These are phyloP conservation scores for Penicillium waksmanii DNA, from an alignment of 495 filamentous ascomycete species.

Conservation along the genomic window DNA sequence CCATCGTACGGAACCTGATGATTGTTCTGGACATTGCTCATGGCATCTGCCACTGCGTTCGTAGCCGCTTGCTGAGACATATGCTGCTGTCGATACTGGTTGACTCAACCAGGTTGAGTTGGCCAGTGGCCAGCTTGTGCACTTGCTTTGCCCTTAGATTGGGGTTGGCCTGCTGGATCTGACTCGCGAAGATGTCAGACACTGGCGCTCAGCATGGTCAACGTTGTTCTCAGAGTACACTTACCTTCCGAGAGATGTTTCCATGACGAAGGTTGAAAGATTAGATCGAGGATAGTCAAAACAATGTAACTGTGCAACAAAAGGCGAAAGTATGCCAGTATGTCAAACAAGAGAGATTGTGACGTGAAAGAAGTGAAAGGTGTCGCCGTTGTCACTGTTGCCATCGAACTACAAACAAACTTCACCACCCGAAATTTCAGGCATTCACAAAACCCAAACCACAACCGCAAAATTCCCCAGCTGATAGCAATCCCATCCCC, in stretches of 20 bases:
- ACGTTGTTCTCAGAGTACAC: not conserved
- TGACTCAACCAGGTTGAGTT: no score
- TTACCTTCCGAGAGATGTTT: not conserved
- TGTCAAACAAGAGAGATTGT: not conserved
- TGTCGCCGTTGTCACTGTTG: not conserved
- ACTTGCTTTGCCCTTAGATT: slow-evolving; percentile 61
- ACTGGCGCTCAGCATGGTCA: not conserved
- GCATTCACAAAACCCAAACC: not conserved
- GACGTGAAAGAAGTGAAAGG: not conserved
- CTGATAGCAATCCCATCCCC: not conserved
- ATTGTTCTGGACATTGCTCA: slow-evolving; percentile 42
- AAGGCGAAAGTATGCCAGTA: no score
- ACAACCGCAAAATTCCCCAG: slow-evolving; percentile 1
- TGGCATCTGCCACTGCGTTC: slow-evolving; percentile 65
- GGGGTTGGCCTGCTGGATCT: slow-evolving; percentile 58
- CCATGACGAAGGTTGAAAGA: not conserved
- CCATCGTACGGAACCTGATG: slow-evolving; percentile 47
- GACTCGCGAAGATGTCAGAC: slow-evolving; percentile 31
- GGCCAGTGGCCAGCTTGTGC: slow-evolving; percentile 61
- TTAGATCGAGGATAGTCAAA: no score
- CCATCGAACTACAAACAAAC: not conserved
- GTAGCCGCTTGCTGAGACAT: slow-evolving; percentile 62
- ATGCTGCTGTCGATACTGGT: slow-evolving; percentile 55
- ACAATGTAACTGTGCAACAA: no score
- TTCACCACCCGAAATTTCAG: not conserved